These are phyloP conservation scores for Neurospora sp. DNA, from an alignment of 495 filamentous ascomycete genomes.

Conservation along the genomic window DNA sequence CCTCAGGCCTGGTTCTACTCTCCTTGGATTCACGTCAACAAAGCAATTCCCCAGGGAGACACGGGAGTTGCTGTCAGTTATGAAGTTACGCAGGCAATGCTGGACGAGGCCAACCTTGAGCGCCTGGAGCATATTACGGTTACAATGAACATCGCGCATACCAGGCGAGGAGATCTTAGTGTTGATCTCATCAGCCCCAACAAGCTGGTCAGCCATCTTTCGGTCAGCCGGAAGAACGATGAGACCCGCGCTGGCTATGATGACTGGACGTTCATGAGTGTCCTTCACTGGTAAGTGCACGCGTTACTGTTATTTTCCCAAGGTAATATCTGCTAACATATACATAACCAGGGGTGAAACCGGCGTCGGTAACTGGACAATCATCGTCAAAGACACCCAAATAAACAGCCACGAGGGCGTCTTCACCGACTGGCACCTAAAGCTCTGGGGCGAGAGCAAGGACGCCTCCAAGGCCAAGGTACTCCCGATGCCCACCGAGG, in stretches of 20 bases:
- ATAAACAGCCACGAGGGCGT: conserved; percentile 67
- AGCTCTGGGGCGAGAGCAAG: conserved; percentile 81
- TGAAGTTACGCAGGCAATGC: conserved; percentile 63
- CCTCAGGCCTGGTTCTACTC: conserved; percentile 95
- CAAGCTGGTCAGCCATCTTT: conserved; percentile 74
- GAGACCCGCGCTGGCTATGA: conserved; percentile 59
- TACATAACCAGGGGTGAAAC: conserved; percentile 65
- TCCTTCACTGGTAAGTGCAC: conserved; percentile 76
- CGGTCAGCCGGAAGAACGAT: conserved; percentile 60
- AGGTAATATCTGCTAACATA: conserved; percentile 2
- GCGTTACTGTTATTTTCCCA: not conserved
- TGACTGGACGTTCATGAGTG: conserved; percentile 98
- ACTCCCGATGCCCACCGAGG: conserved; percentile 73
- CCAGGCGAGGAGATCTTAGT: conserved; percentile 78
- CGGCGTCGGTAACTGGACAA: conserved; percentile 78
- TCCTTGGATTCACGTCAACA: conserved; percentile 83
- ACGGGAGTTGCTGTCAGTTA: conserved; percentile 69
- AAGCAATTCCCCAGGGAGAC: conserved; percentile 78
- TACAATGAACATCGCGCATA: conserved; percentile 91
- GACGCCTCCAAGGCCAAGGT: conserved; percentile 59
- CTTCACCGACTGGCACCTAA: conserved; percentile 88
- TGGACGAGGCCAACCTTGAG: conserved; percentile 73
- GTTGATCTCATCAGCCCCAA: conserved; percentile 84
- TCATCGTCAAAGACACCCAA: conserved; percentile 77
- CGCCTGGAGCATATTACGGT: conserved; percentile 89